Percentiles rank a stretch among this genome's conserved stretches.
Evolutionary conservation across 1,284 basidiomycete species (phyloP).

Genomic region (Boletellus dicymbophilus): DNA sequence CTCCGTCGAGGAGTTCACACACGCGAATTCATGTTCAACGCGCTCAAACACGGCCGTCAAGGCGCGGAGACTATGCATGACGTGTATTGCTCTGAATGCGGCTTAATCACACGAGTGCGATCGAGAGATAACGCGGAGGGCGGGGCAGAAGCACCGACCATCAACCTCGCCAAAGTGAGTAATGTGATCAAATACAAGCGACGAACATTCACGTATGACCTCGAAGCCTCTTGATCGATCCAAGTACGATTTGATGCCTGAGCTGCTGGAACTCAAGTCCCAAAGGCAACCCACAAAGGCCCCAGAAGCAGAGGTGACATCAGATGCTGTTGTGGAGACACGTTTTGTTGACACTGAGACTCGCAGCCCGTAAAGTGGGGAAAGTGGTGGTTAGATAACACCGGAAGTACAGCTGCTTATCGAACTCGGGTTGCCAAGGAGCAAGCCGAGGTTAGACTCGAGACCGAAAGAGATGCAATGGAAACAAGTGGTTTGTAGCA

Average conservation of each 20-base stretch:
- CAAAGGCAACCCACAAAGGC: not conserved
- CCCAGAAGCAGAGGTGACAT: conserved; percentile 1
- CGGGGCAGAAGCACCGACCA: conserved; percentile 16
- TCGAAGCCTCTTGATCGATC: conserved; percentile 16
- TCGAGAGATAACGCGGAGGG: conserved; percentile 17
- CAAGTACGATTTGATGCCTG: conserved; percentile 15
- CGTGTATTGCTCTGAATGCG: conserved; percentile 24
- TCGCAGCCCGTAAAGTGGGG: conserved; percentile 10
- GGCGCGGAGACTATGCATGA: conserved; percentile 23
- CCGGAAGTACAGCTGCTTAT: conserved; percentile 18
- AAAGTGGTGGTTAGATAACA: conserved; percentile 17
- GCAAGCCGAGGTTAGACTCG: conserved; percentile 2
- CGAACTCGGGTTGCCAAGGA: conserved; percentile 14
- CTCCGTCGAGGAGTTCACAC: conserved; percentile 20
- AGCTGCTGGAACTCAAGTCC: conserved; percentile 6
- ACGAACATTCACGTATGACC: not conserved
- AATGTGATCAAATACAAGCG: no score
- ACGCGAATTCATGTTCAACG: conserved; percentile 21
- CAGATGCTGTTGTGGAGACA: not conserved
- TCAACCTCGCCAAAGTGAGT: conserved; percentile 12
- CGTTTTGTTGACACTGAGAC: not conserved
- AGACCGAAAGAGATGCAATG: not conserved
- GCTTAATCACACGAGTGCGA: conserved; percentile 11
- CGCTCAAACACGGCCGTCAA: conserved; percentile 16
- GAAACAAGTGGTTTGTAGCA: no score